Evolutionary conservation across 2,329 filamentous ascomycete species (phyloP), one percentile per base, ranked within the genome.

Genomic region (Amphichorda felina): DNA sequence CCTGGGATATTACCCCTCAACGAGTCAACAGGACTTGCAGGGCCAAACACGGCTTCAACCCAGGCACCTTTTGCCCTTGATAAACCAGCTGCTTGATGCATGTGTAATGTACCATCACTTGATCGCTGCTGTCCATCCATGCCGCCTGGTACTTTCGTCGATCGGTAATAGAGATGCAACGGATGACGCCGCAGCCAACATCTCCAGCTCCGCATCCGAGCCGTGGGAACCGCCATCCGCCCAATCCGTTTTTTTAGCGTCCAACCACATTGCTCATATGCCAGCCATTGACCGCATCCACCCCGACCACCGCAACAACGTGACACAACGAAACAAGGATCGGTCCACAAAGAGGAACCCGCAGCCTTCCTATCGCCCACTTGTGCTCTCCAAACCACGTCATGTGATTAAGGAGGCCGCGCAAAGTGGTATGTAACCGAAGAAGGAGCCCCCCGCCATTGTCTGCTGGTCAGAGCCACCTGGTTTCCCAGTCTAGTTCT

Each of bases 221-320:
- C 8, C 15, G 15, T 27, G 37, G 27, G n/a, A n/a, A n/a, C n/a
- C n/a, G n/a, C n/a, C n/a, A n/a, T n/a, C n/a, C n/a, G n/a, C n/a
- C n/a, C n/a, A n/a, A n/a, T 18, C 34, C 25, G 26, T 35, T 21
- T 43, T 35, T 37, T 37, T 34, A 22, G 37, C 35, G 38, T 42
- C 50, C 50, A 54, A 52, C 50, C 48, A 46, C 34, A 47, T 17
- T 17, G 44, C 35, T 36, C 33, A 41, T 9, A 8, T 5, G 32
- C 13, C 13, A 24, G 32, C 32, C 32, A 34, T 34, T 25, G 32
- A 34, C 32, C 10, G 14, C 6, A 8, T 17, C 32, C 18, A 14
- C 21, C 13, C 32, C 32, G 5, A 34, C 18, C 9, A 5, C 5
- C 8, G 18, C n/a, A 24, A 34, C 8, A 9, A 10, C 21, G 21